Evolutionary conservation across 306 rosid genomes (phyloP).

Genomic region (Hylodesmum podocarpum): DNA sequence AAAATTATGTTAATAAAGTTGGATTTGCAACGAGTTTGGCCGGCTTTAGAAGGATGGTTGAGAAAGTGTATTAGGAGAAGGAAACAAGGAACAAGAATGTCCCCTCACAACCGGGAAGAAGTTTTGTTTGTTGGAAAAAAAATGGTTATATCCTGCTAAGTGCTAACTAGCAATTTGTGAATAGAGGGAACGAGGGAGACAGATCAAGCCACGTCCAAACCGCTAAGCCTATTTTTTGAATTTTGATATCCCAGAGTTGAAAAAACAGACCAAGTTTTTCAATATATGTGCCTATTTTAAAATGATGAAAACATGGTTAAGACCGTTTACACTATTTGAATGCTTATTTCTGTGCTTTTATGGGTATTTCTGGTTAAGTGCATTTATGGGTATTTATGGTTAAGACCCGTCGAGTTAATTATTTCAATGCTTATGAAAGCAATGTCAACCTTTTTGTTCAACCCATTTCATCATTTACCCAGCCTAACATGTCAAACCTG

Average conservation of each 20-base stretch:
- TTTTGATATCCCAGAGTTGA: neutral
- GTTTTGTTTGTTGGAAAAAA: neutral
- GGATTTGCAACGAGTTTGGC: no score
- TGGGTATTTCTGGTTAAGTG: no score
- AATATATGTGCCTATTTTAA: neutral
- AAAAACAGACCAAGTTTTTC: neutral
- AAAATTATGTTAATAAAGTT: no score
- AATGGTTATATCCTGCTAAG: neutral
- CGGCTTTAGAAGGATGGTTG: conserved; percentile 16
- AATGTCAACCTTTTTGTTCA: neutral
- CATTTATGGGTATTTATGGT: no score
- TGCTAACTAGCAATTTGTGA: neutral
- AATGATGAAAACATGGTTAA: neutral
- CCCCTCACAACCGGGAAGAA: conserved; percentile 9
- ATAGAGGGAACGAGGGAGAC: conserved; percentile 18
- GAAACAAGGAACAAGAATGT: conserved; percentile 5
- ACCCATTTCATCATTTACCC: neutral
- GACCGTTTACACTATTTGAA: no score
- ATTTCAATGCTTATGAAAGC: neutral
- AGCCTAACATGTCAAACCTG: neutral
- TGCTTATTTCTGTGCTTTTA: no score
- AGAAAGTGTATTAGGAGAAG: no score
- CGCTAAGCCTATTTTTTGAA: no score
- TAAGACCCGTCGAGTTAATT: conserved; percentile 14
- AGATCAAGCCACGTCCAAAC: neutral